Evolutionary conservation across 768 basidiomycete species (phyloP), one percentile per base, ranked within the genome.

Genomic region (Mycena galopus): DNA sequence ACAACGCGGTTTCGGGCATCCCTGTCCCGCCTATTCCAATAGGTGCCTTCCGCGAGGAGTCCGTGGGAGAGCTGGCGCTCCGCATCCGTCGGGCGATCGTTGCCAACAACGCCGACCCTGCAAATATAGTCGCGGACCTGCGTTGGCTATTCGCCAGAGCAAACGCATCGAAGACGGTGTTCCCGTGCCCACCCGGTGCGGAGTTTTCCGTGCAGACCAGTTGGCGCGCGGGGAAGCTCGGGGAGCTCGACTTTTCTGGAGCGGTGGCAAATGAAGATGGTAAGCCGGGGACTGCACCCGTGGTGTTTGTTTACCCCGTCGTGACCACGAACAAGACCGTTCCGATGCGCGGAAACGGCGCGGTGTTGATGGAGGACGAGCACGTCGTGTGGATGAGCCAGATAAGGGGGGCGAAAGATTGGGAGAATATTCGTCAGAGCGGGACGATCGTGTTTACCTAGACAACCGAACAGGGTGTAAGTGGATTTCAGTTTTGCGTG

Each of bases 351-450:
- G 71, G 63, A 9, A 29, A 21, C 7, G 59, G 71, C 17, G 47
- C 10, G 19, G 27, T 72, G 57, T 19, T 58, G 42, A 67, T 58
- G 42, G 65, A 67, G 27, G 65, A 67, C 27, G 65, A 58, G 23
- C 11, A 67, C 19, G 39, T 25, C 8, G 29, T 66, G 19, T 66
- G 65, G 65, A 66, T 57, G 65, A n/a, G 27, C 29, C 56, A 67
- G 44, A 11, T 32, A 21, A 32, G 32, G 47, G 42, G 65, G 14
- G 10, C 0, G 17, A 58, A 39, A 27, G 65, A 67, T 16, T 67
- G 56, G 65, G 42, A 67, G 32, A 33, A 25, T 12, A 42, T 58
- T 14, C 21, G 56, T 8, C 12, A 16, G 21, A 58, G 65, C 9
- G 56, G 65, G 30, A 11, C 11, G 23, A n/a, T 67, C 44, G 30